A percentile compares a stretch with the other conserved stretches of the same genome.
Evolutionary conservation across 148 eudicot species (phyloP).

Genomic region (Nepenthes gracilis): DNA sequence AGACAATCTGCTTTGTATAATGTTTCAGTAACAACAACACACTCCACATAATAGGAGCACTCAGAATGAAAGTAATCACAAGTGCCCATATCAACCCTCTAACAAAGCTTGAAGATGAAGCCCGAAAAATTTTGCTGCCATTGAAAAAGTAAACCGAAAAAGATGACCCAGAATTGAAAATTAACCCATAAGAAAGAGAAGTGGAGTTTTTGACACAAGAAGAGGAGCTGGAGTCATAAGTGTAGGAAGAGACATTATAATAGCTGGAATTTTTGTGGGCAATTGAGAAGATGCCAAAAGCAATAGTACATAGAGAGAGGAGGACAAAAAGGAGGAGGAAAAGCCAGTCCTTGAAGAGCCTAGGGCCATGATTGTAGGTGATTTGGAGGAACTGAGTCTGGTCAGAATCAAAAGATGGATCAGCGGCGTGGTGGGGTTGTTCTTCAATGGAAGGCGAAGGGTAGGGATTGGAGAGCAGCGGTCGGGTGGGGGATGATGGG

Average conservation of each 20-base stretch:
- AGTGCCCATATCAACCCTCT: conserved; percentile 63
- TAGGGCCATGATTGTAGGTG: conserved; percentile 51
- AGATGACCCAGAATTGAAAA: conserved; percentile 14
- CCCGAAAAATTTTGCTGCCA: background rate
- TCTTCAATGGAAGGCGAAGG: conserved; percentile 29
- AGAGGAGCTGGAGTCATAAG: conserved; percentile 36
- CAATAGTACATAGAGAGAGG: conserved; percentile 53
- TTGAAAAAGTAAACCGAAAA: background rate
- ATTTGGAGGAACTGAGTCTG: conserved; percentile 52
- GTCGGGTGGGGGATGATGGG: conserved; percentile 40
- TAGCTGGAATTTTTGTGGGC: conserved; percentile 46
- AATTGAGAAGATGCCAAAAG: conserved; percentile 71
- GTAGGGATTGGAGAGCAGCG: conserved; percentile 56
- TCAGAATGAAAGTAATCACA: conserved; percentile 60
- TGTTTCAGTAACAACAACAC: conserved; percentile 67
- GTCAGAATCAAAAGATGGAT: conserved; percentile 33
- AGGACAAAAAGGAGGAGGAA: conserved; percentile 60
- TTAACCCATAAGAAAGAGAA: background rate
- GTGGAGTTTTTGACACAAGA: conserved; percentile 28
- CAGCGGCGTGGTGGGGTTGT: conserved; percentile 7
- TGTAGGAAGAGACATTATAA: conserved; percentile 32
- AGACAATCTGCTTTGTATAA: conserved; percentile 77
- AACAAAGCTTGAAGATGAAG: conserved; percentile 15
- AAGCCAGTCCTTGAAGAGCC: conserved; percentile 62
- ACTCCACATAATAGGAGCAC: conserved; percentile 50